Base-by-base conservation (phyloP, 2,329 filamentous ascomycete genomes). In the Atkinsonella hypoxylon region DNA sequence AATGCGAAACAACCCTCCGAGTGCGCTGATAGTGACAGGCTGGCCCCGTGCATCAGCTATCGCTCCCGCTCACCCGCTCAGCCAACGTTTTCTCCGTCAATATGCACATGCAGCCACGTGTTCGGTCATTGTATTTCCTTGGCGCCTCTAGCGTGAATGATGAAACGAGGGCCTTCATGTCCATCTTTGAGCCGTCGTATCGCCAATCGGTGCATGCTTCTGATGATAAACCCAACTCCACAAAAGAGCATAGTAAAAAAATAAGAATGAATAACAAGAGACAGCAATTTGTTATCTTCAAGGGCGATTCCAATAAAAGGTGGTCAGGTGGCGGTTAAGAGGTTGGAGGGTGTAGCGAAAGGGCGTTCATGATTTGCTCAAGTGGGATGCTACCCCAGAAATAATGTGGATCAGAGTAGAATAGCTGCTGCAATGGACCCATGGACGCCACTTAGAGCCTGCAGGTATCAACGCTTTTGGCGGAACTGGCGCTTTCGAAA, bases 371-470 rank as follows among this genome's bases (percentile, higher is more conserved):
- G 47, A 44, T 50, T 45, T 50, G 42, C 41, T 38, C 30, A 39
- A 45, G 20, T 13, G 47, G 47, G n/a, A 49, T 49, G n/a, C 30
- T 18, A 45, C 36, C 32, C 32, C 18, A 32, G 41, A 36, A 22
- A 17, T 32, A 39, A 15, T 50, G 48, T 50, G 48, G 48, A 50
- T 34, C 48, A 38, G 32, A 32, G n/a, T n/a, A 22, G 48, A n/a
- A 36, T 50, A 45, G 34, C 36, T 34, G 31, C 31, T 9, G 31
- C 15, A 12, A 18, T 31, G 34, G 42, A 50, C 22, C 20, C 34
- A 50, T 45, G 32, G 44, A 46, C 13, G 18, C 44, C 18, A 31
- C 22, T 38, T 36, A 15, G 15, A 20, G 44, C 20, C 44, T 46
- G 44, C 30, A 46, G 42, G 4, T 30, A 13, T 44, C 15, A 22